Conservation (phyloP, 192 early-diverging fungal genomes). For the Entomortierella beljakovae region DNA sequence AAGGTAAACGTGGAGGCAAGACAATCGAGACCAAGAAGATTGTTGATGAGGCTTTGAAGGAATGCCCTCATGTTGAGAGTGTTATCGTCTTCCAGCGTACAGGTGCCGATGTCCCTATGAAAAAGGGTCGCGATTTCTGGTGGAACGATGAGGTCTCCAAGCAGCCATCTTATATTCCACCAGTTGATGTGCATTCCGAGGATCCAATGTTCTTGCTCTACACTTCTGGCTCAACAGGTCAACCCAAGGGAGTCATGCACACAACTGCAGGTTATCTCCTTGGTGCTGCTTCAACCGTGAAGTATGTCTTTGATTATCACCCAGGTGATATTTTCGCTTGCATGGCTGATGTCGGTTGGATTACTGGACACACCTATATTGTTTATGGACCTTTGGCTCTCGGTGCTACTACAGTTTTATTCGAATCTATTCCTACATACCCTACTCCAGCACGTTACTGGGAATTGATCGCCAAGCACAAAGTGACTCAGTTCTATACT, state of each 20-base stretch:
- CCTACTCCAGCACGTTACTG: constrained; percentile 87
- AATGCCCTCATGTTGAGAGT: constrained; percentile 80
- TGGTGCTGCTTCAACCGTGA: constrained; percentile 83
- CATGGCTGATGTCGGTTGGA: constrained; percentile 96
- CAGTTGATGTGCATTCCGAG: constrained; percentile 84
- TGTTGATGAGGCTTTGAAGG: constrained; percentile 88
- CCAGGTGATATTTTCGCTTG: constrained; percentile 90
- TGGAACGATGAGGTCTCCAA: constrained; percentile 91
- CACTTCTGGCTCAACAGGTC: constrained; percentile 92
- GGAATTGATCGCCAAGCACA: constrained; percentile 87
- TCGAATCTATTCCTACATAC: constrained; percentile 95
- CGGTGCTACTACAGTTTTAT: constrained; percentile 92
- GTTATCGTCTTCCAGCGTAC: constrained; percentile 94
- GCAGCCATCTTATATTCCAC: constrained; percentile 85
- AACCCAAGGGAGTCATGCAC: constrained; percentile 95
- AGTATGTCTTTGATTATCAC: constrained; percentile 97
- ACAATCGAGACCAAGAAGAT: constrained; percentile 91
- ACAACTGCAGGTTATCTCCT: constrained; percentile 94
- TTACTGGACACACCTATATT: constrained; percentile 90
- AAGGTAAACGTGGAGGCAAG: constrained; percentile 93
- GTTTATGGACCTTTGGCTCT: constrained; percentile 91
- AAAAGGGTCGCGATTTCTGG: constrained; percentile 86
- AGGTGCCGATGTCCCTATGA: constrained; percentile 83
- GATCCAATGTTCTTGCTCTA: constrained; percentile 97
- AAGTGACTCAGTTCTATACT: constrained; percentile 97